phyloP scores from a whole-genome alignment of 2,329 filamentous ascomycete genomes.

The Aspergillus sergii region DNA sequence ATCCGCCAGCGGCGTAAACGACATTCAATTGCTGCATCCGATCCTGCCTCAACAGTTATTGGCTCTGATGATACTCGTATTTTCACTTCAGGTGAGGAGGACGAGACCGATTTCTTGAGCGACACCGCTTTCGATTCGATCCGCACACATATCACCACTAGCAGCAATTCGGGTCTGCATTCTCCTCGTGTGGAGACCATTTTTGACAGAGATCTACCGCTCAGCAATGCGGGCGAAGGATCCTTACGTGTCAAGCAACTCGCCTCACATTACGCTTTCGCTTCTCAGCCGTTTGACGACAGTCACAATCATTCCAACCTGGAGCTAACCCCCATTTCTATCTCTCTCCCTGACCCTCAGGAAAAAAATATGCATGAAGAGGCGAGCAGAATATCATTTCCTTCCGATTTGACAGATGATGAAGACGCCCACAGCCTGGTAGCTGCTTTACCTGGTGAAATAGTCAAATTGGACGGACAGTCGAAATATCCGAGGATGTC shows the following conservation, averaged over 20 bases:
- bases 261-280: constrained; percentile 50
- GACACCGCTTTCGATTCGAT: constrained; percentile 66
- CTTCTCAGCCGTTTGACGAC: constrained; percentile 28
- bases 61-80: constrained; percentile 64
- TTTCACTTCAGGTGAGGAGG: constrained; percentile 61
- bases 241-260: constrained; percentile 52
- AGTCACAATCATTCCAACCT: constrained; percentile 24
- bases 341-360: constrained; percentile 16
- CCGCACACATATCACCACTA: constrained; percentile 60
- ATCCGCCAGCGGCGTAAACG: constrained; percentile 50
- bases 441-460: constrained; percentile 29
- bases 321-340: constrained; percentile 17
- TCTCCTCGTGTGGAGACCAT: constrained; percentile 65
- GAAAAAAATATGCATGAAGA: constrained; percentile 16
- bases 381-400: constrained; percentile 24
- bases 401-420: constrained; percentile 28
- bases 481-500: constrained; percentile 10
- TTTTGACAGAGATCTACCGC: constrained; percentile 58
- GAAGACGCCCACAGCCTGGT: constrained; percentile 33
- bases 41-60: constrained; percentile 61
- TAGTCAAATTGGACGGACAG: constrained; percentile 12
- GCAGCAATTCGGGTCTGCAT: constrained; percentile 54
- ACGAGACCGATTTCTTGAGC: constrained; percentile 63
- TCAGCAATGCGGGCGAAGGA: constrained; percentile 42
- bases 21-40: constrained; percentile 59